Conservation (phyloP, 805 yeast species). For the Monosporozyma yasuniensis region DNA sequence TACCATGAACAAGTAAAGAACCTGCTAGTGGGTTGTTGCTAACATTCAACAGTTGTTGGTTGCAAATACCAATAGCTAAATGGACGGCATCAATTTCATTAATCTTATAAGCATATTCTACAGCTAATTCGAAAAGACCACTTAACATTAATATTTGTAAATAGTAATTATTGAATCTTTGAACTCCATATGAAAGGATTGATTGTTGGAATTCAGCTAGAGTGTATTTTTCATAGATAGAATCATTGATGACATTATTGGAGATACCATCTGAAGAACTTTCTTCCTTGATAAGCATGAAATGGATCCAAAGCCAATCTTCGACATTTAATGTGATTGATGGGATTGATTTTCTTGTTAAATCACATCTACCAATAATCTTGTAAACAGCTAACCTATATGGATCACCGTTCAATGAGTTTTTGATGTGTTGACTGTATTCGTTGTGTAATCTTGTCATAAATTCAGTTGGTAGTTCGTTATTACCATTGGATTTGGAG, state of each 20-base stretch:
- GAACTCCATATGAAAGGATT: conserved; percentile 62
- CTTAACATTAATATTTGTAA: conserved; percentile 62
- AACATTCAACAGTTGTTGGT: conserved; percentile 49
- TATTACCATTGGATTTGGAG: conserved; percentile 32
- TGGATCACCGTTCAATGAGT: conserved; percentile 65
- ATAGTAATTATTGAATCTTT: conserved; percentile 62
- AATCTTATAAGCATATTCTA: conserved; percentile 43
- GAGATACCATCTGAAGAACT: not conserved
- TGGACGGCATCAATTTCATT: conserved; percentile 86
- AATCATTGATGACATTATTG: conserved; percentile 31
- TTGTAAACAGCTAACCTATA: conserved; percentile 85
- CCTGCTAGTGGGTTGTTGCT: conserved; percentile 8
- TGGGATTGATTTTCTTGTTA: conserved; percentile 58
- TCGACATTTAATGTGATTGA: conserved; percentile 72
- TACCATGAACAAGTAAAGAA: not conserved
- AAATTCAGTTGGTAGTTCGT: conserved; percentile 54
- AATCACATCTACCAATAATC: conserved; percentile 81
- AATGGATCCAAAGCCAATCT: conserved; percentile 96
- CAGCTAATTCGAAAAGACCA: conserved; percentile 77
- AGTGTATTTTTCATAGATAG: conserved; percentile 62
- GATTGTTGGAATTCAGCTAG: conserved; percentile 65
- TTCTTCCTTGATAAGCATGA: conserved; percentile 59
- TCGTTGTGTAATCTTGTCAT: conserved; percentile 66
- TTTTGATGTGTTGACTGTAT: conserved; percentile 76
- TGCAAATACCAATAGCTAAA: conserved; percentile 70